Percentiles rank a stretch among this genome's conserved stretches.
Conservation (phyloP, 2,329 filamentous ascomycete species). For the Sporothrix brasiliensis region DNA sequence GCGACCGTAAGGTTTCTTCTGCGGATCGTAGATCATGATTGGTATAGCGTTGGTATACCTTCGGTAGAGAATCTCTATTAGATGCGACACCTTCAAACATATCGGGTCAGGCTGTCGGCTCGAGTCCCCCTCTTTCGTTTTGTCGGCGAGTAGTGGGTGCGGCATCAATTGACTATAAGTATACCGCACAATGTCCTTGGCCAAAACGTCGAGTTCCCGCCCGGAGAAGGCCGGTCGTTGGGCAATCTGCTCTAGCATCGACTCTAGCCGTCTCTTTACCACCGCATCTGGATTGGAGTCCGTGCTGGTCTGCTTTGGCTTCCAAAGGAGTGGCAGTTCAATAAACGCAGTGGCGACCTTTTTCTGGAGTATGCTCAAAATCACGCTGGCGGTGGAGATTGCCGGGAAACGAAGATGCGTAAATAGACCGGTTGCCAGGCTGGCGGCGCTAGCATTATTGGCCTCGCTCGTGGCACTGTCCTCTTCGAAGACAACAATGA, state of each 20-base stretch:
- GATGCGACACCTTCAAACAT: not conserved
- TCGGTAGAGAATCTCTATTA: not conserved
- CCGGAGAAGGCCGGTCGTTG: not conserved
- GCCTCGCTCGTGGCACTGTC: not conserved
- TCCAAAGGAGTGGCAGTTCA: too few relatives aligned
- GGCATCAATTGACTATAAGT: not conserved
- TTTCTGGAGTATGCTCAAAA: not conserved
- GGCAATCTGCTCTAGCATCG: not conserved
- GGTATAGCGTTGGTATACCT: too few relatives aligned
- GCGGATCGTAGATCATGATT: too few relatives aligned
- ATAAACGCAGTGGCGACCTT: not conserved
- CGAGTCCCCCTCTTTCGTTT: not conserved
- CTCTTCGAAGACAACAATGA: constrained; percentile 14
- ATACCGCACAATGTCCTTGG: not conserved
- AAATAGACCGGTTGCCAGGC: not conserved
- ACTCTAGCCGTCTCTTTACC: not conserved
- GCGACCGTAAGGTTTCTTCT: too few relatives aligned
- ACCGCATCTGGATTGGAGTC: not conserved
- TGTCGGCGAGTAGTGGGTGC: not conserved
- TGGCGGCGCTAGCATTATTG: not conserved
- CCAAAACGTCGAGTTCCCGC: not conserved
- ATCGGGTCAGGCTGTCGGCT: not conserved
- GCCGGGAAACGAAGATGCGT: not conserved
- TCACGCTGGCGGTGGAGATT: not conserved
- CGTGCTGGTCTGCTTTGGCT: not conserved